Evolutionary conservation across 2,329 filamentous ascomycete genomes (phyloP).

Genomic region (Beauveria sp.): DNA sequence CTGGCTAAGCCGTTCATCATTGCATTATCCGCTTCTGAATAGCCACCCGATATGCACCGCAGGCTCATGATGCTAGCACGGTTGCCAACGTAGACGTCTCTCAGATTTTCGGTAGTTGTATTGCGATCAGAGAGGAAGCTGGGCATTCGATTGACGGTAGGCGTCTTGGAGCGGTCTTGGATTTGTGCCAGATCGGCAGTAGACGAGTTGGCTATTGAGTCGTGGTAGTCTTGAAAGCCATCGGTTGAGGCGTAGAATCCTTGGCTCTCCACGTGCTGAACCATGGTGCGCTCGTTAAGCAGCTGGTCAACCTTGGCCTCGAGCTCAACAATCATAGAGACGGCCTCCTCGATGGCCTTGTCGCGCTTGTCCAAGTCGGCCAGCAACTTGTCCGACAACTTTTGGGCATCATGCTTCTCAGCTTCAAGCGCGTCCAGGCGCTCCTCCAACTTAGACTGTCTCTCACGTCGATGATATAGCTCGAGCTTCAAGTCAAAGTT

Average conservation of each 20-base stretch:
- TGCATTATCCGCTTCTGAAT: conserved; percentile 27
- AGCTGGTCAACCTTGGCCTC: conserved; percentile 53
- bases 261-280: conserved; percentile 40
- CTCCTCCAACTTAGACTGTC: conserved; percentile 52
- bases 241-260: conserved; percentile 26
- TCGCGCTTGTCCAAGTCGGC: conserved; percentile 60
- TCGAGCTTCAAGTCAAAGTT: conserved; percentile 73
- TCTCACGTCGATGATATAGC: conserved; percentile 60
- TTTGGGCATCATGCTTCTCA: conserved; percentile 45
- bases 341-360: conserved; percentile 62
- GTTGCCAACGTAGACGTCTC: conserved; percentile 49
- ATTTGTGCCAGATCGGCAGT: conserved; percentile 13
- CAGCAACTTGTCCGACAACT: conserved; percentile 51
- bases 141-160: conserved; percentile 49
- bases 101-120: conserved; percentile 52
- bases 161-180: conserved; percentile 22
- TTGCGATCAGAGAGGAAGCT: conserved; percentile 56
- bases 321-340: conserved; percentile 58
- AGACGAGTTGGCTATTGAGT: conserved; percentile 18
- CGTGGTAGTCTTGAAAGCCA: conserved; percentile 17
- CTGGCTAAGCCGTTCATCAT: conserved; percentile 38
- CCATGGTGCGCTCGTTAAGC: conserved; percentile 45
- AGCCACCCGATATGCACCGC: conserved; percentile 37
- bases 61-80: conserved; percentile 43
- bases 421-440: conserved; percentile 47